Evolutionary conservation across 352 stramenopile genomes (phyloP).

Genomic region (Phytophthora fragariaefolia): DNA sequence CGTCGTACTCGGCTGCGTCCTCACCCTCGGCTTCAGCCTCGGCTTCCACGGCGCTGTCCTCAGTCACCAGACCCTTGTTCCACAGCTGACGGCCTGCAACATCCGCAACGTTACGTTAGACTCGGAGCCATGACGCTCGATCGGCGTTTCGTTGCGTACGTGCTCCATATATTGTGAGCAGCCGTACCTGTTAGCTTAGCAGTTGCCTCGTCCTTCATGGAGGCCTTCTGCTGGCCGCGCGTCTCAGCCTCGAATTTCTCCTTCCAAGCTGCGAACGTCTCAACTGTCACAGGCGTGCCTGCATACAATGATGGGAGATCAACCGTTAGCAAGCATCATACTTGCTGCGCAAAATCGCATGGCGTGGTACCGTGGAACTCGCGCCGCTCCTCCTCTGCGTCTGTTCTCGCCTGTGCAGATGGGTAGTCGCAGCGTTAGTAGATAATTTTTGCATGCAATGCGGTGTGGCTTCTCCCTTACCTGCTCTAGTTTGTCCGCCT

Average conservation of each 20-base stretch:
- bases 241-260: slow-evolving; percentile 78
- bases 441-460: slow-evolving; percentile 3
- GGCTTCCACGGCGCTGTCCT: slow-evolving; percentile 52
- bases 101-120: slow-evolving; percentile 20
- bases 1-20: slow-evolving; percentile 44
- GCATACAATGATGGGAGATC: no score
- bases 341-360: neutral
- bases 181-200: slow-evolving; percentile 76
- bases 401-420: slow-evolving; percentile 35
- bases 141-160: neutral
- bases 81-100: slow-evolving; percentile 65
- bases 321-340: neutral
- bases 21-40: slow-evolving; percentile 55
- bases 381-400: slow-evolving; percentile 32
- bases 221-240: slow-evolving; percentile 47
- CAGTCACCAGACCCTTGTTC: slow-evolving; percentile 76
- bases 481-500: slow-evolving; percentile 56
- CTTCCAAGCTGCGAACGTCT: slow-evolving; percentile 78
- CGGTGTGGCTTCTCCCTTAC: slow-evolving; percentile 22
- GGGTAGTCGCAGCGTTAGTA: slow-evolving; percentile 17
- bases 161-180: slow-evolving; percentile 3
- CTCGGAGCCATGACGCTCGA: neutral
- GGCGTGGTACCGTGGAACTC: slow-evolving; percentile 42
- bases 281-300: slow-evolving; percentile 84
- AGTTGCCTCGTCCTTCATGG: slow-evolving; percentile 68